Conservation (phyloP, 169 alveolate species). For the Theileria luwenshuni region DNA sequence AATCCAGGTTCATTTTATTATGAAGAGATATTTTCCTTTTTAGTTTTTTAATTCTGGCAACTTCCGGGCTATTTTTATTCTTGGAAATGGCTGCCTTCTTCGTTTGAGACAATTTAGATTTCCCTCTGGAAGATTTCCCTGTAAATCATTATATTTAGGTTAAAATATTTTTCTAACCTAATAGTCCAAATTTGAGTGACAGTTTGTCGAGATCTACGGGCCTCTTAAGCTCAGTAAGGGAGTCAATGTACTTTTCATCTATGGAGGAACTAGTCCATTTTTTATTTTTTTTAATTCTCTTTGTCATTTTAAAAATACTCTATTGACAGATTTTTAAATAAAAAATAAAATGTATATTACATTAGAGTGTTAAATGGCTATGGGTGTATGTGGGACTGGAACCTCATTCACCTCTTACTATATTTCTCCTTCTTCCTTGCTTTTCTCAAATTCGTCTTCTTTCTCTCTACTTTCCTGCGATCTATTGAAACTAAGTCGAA, state of each 20-base stretch:
- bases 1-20: conserved; percentile 1
- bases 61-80: conserved; percentile 22
- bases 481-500: conserved; percentile 44
- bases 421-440: conserved; percentile 68
- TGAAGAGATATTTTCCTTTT: background rate
- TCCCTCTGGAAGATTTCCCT: conserved; percentile 3
- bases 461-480: conserved; percentile 63
- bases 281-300: conserved; percentile 12
- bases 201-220: background rate
- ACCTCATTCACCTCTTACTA: conserved; percentile 40
- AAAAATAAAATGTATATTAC: background rate
- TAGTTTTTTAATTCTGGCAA: background rate
- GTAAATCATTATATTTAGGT: background rate
- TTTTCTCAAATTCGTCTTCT: conserved; percentile 66
- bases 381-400: background rate
- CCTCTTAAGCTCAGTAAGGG: background rate
- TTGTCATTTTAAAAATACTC: conserved; percentile 6
- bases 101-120: background rate
- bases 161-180: background rate
- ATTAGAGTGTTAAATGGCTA: background rate
- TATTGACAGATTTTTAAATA: background rate
- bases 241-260: conserved; percentile 6
- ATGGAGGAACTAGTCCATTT: conserved; percentile 2
- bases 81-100: background rate
- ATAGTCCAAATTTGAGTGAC: background rate